Conservation (phyloP, 2,329 filamentous ascomycete species). For the Tolypocladium tropicale region DNA sequence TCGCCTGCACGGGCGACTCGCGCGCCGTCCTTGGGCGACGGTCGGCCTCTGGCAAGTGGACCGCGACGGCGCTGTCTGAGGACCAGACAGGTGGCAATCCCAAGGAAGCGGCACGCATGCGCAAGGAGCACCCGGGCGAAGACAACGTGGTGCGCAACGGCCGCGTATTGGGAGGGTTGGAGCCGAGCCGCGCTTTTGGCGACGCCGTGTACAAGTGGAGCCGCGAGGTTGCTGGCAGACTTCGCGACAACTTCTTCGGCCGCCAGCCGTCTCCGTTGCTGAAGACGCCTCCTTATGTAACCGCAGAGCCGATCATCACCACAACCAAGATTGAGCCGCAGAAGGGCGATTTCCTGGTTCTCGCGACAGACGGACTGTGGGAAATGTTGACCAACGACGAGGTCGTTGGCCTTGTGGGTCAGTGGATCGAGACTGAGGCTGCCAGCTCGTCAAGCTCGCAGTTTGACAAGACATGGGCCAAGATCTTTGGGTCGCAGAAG, state of each 20-base stretch:
- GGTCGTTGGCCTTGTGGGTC: constrained; percentile 89
- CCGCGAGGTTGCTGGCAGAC: constrained; percentile 68
- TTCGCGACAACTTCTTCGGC: constrained; percentile 82
- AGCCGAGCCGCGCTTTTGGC: constrained; percentile 89
- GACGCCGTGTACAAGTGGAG: constrained; percentile 98
- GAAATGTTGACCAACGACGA: constrained; percentile 99
- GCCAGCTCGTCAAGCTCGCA: constrained; percentile 45
- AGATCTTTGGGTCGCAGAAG: constrained; percentile 42
- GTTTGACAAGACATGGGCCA: constrained; percentile 60
- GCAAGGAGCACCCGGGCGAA: constrained; percentile 80
- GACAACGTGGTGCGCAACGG: constrained; percentile 80
- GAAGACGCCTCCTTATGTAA: constrained; percentile 92
- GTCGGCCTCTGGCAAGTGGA: constrained; percentile 76
- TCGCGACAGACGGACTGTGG: constrained; percentile 96
- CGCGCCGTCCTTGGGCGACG: constrained; percentile 83
- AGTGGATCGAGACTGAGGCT: constrained; percentile 83
- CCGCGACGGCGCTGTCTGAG: constrained; percentile 75
- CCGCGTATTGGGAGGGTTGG: constrained; percentile 80
- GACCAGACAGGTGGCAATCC: constrained; percentile 90
- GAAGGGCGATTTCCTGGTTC: constrained; percentile 87
- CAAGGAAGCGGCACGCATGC: constrained; percentile 73
- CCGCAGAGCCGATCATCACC: constrained; percentile 88
- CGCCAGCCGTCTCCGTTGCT: constrained; percentile 66
- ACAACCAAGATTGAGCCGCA: constrained; percentile 85
- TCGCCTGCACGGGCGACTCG: constrained; percentile 95